Base-by-base conservation (phyloP, 2,329 filamentous ascomycete species). In the Aspergillus costaricaensis region DNA sequence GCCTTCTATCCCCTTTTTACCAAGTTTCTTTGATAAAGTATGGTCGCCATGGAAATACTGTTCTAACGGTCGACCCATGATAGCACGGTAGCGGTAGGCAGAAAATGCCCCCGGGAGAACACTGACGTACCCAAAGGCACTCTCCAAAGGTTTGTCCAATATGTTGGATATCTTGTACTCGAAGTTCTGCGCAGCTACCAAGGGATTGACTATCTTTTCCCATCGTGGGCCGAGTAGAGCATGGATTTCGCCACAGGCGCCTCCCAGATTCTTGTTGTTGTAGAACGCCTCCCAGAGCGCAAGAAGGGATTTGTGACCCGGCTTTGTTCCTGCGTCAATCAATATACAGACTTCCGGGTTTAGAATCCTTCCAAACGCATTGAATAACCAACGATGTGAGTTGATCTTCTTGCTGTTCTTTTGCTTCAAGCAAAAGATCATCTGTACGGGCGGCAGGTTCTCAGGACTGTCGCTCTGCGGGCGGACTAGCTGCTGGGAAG, bases 161-260 rank as follows among this genome's bases (percentile, higher is more conserved):
- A 98, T 97, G 79, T 98, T 99, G 81, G 90, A 95, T 80, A 99
- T 98, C 85, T 99, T 99, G 86, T 99, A 99, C 85, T 99, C 95
- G 76, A 98, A 99, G 78, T 98, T 98, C 79, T 99, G 95, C 14
- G 92, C 89, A 12, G 95, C 95, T 61, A 99, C 92, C 25, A 99
- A 85, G 15, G 95, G 95, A 76, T 99, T 99, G 71, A 98, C 76
- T 68, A 99, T 84, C 79, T 97, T 97, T 77, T 86, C 90, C 80
- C 93, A 94, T 51, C 91, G 91, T 73, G 89, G 89, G 67, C 95
- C 94, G 76, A 98, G 83, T 91, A 98, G 96, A 61, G 95, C 95
- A 77, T 98, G 95, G 66, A 99, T 98, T 76, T 99, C 95, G 88
- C 95, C 95, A 78, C 95, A 99, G 77, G 95, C 93, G 80, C 95